Conservation (phyloP, 2,329 filamentous ascomycete species). For the Golovinomyces cichoracearum region DNA sequence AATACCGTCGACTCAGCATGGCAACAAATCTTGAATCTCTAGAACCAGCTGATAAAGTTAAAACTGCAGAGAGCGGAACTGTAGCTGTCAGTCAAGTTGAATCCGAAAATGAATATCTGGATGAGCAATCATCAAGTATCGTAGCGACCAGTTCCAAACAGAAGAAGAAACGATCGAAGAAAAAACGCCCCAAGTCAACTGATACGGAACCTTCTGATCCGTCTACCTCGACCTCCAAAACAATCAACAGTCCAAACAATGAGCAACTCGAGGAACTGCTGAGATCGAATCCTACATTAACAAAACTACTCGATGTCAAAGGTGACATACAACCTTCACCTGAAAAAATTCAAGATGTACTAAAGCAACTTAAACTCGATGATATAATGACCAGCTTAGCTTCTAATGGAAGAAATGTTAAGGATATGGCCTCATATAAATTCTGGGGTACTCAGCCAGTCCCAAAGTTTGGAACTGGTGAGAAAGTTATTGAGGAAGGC, state of each 20-base stretch:
- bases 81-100: neutral
- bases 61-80: neutral
- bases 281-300: constrained; percentile 44
- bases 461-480: constrained; percentile 45
- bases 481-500: constrained; percentile 39
- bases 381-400: constrained; percentile 53
- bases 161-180: constrained; percentile 40
- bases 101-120: neutral
- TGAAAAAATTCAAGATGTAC: constrained; percentile 23
- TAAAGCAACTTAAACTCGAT: constrained; percentile 38
- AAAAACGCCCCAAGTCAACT: constrained; percentile 28
- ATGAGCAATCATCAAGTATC: neutral
- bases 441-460: constrained; percentile 98
- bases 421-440: constrained; percentile 93
- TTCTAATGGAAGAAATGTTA: constrained; percentile 61
- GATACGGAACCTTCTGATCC: constrained; percentile 12
- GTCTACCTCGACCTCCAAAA: constrained; percentile 15
- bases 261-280: constrained; percentile 39
- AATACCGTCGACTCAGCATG: too few relatives aligned
- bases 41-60: neutral
- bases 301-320: constrained; percentile 26
- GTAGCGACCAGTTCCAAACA: neutral
- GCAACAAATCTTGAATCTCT: neutral
- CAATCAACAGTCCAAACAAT: constrained; percentile 23
- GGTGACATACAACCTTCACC: constrained; percentile 15